Percentiles rank a stretch among this genome's conserved stretches.
Conservation (phyloP, 768 basidiomycete genomes). For the Lentinula raphanica region DNA sequence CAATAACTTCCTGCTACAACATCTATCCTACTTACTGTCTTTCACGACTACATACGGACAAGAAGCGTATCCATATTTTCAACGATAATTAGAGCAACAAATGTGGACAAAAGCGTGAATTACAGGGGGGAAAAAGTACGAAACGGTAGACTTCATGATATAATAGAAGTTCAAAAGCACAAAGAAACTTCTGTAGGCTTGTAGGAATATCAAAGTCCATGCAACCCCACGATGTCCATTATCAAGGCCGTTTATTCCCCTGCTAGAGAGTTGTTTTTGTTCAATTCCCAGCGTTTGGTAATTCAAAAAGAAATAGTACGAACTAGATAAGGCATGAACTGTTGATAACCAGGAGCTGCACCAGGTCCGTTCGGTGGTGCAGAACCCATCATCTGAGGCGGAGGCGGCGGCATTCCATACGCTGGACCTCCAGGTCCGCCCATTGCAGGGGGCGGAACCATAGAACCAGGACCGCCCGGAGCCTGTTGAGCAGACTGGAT, state of each 20-base stretch:
- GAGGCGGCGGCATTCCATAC: slow-evolving; percentile 40
- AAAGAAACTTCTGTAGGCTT: no score
- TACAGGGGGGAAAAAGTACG: no score
- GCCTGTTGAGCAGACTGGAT: slow-evolving; percentile 45
- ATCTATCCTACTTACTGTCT: no score
- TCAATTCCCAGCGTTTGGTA: no score
- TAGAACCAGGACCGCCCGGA: slow-evolving; percentile 31
- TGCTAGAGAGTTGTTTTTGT: no score
- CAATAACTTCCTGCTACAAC: no score
- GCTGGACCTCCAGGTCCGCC: slow-evolving; percentile 12
- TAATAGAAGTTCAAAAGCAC: no score
- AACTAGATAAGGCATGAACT: slow-evolving; percentile 68
- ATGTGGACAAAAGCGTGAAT: no score
- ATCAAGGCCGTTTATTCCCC: slow-evolving; percentile 16
- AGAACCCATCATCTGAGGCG: slow-evolving; percentile 38
- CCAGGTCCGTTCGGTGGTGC: slow-evolving; percentile 33
- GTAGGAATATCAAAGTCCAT: not conserved
- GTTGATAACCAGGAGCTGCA: slow-evolving; percentile 47
- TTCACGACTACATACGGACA: no score
- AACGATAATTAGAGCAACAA: no score
- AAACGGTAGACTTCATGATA: no score
- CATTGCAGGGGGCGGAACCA: slow-evolving; percentile 29
- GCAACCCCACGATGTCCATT: not conserved
- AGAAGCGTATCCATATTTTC: no score
- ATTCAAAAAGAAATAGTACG: slow-evolving; percentile 18